Conservation (phyloP, 805 yeast genomes). For the Myxozyma neglecta region DNA sequence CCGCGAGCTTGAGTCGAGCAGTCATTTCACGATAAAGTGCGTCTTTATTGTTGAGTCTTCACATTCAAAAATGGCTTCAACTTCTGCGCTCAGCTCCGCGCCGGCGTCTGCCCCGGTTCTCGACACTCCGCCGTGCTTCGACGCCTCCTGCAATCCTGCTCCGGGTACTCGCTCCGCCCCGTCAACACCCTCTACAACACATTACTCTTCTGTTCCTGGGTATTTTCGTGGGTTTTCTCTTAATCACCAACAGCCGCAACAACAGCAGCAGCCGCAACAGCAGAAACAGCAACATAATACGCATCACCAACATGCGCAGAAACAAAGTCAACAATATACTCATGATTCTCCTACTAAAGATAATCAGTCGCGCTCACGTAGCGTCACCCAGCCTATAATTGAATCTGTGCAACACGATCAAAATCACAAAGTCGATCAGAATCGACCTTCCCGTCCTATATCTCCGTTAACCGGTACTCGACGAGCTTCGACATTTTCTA, state of each 20-base stretch:
- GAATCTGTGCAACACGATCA: background rate
- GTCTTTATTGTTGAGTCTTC: too few species aligned
- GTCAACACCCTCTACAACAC: background rate
- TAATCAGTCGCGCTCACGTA: background rate
- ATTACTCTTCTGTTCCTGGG: background rate
- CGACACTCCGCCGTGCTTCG: too few species aligned
- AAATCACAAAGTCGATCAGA: background rate
- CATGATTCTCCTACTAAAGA: background rate
- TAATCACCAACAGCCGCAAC: background rate
- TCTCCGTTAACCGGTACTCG: background rate
- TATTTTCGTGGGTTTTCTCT: background rate
- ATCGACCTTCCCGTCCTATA: background rate
- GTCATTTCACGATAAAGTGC: too few species aligned
- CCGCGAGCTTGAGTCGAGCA: too few species aligned
- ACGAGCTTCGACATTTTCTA: background rate
- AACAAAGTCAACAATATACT: background rate
- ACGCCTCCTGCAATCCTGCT: too few species aligned
- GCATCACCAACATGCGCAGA: background rate
- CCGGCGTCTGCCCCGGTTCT: too few species aligned
- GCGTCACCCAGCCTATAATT: background rate
- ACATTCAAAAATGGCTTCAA: too few species aligned
- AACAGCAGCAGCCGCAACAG: background rate
- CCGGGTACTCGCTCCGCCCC: conserved; percentile 1
- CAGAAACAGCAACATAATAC: background rate
- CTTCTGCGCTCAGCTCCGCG: too few species aligned